These are phyloP conservation scores for Rhynchospora breviuscula DNA, from an alignment of 176 grass and related monocot species.

Conservation along the genomic window DNA sequence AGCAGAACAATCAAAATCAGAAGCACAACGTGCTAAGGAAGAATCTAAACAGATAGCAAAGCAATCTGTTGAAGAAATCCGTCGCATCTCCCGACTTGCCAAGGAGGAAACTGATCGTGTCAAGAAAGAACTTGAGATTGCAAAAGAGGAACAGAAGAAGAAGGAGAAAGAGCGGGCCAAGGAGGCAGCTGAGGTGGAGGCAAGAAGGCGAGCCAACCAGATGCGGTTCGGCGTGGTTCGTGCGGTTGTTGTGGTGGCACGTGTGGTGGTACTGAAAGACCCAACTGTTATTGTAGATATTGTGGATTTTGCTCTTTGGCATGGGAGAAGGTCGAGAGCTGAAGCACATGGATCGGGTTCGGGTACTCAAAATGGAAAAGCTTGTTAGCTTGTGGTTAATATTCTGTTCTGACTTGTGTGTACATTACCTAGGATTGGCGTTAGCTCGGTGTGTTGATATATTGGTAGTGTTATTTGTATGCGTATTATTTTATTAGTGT, in stretches of 20 bases:
- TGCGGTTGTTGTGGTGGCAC: slow-evolving; percentile 18
- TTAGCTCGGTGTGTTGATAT: neutral
- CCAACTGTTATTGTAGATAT: slow-evolving; percentile 30
- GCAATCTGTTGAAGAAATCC: slow-evolving; percentile 16
- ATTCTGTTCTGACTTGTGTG: neutral
- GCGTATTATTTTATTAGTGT: slow-evolving; percentile 1
- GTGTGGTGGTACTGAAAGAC: slow-evolving; percentile 15
- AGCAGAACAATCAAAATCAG: neutral
- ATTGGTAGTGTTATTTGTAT: slow-evolving; percentile 1
- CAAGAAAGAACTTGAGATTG: slow-evolving; percentile 14
- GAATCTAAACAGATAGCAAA: slow-evolving; percentile 14
- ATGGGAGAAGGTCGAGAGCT: neutral
- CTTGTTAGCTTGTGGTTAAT: neutral
- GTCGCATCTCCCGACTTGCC: slow-evolving; percentile 12
- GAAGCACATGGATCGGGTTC: neutral
- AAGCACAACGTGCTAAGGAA: neutral
- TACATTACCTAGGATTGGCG: slow-evolving; percentile 13
- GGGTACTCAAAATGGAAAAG: neutral
- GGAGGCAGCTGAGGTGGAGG: neutral
- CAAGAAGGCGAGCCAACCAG: neutral
- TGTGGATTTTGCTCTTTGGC: slow-evolving; percentile 22
- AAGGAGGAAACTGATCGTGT: slow-evolving; percentile 9
- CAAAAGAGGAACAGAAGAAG: slow-evolving; percentile 13
- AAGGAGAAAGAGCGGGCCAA: slow-evolving; percentile 19
- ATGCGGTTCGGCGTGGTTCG: slow-evolving; percentile 9